Evolutionary conservation across 306 rosid species (phyloP).

Genomic region (Glycine latifolia): DNA sequence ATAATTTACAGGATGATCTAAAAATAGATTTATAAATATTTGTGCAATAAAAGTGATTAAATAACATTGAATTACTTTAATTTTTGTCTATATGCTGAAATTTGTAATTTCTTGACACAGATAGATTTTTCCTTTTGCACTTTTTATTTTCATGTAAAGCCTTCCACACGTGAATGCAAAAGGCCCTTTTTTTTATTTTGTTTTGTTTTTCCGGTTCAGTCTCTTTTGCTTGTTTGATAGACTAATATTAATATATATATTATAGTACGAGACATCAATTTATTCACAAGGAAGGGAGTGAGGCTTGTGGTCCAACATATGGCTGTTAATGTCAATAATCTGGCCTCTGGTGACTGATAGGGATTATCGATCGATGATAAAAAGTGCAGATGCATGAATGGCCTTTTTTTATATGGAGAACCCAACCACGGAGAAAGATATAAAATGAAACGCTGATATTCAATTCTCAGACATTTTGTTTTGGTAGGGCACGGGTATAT

Average conservation of each 20-base stretch:
- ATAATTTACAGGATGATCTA: too few species aligned
- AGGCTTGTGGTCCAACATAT: constrained; percentile 27
- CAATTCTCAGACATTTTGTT: not conserved
- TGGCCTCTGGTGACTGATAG: not conserved
- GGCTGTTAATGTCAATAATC: not conserved
- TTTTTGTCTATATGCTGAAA: not conserved
- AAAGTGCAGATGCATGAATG: not conserved
- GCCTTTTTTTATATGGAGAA: not conserved
- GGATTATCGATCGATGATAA: not conserved
- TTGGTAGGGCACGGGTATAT: too few species aligned
- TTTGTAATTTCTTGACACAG: not conserved
- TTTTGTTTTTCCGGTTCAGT: not conserved
- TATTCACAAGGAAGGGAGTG: not conserved
- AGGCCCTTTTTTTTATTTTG: not conserved
- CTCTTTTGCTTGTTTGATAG: not conserved
- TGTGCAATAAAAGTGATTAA: too few species aligned
- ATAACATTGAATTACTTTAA: too few species aligned
- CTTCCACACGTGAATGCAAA: constrained; percentile 33
- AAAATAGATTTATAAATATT: not conserved
- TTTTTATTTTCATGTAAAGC: not conserved
- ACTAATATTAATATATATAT: not conserved
- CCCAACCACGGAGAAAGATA: not conserved
- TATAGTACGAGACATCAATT: constrained; percentile 10
- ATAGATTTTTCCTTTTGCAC: not conserved
- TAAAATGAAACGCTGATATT: not conserved